A percentile compares a stretch with the other conserved stretches of the same genome.
phyloP scores from a whole-genome alignment of 1,284 basidiomycete genomes.

The Pascua sp. region DNA sequence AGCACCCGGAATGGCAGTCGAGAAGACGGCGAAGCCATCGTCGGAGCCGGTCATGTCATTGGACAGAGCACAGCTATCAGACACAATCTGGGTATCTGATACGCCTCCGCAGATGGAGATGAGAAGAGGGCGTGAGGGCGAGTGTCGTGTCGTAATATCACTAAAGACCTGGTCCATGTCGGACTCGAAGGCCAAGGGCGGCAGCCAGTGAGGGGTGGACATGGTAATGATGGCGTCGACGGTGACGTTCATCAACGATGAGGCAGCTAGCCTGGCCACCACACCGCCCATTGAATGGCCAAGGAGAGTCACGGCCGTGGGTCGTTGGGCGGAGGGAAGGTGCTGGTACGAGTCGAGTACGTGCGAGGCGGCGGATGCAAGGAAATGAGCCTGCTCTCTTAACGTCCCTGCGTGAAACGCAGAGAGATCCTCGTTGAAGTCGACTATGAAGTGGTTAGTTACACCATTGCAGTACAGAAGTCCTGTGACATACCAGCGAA shows the following conservation, averaged over 20 bases:
- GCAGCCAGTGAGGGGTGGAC: constrained; percentile 85
- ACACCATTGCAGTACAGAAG: not conserved
- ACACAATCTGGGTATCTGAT: constrained; percentile 86
- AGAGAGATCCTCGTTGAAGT: constrained; percentile 96
- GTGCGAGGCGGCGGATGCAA: constrained; percentile 67
- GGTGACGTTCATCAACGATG: constrained; percentile 52
- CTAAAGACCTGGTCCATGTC: constrained; percentile 76
- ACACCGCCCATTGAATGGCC: constrained; percentile 99
- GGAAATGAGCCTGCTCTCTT: constrained; percentile 74
- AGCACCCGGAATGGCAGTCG: constrained; percentile 77
- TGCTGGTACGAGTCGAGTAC: constrained; percentile 69
- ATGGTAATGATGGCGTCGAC: constrained; percentile 85
- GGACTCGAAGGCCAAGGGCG: constrained; percentile 71
- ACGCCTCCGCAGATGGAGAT: constrained; percentile 88
- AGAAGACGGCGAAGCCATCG: constrained; percentile 74
- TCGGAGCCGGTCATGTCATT: constrained; percentile 15
- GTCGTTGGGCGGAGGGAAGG: constrained; percentile 37
- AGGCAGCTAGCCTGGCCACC: constrained; percentile 61
- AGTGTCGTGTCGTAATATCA: constrained; percentile 45
- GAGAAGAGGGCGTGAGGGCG: constrained; percentile 58
- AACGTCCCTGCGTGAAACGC: constrained; percentile 91
- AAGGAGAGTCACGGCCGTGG: constrained; percentile 63
- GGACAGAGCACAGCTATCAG: constrained; percentile 78
- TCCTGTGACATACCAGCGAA: constrained; percentile 62
- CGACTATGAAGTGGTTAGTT: constrained; percentile 57